Percentiles rank a stretch among this genome's conserved stretches.
Conservation (phyloP, 2,329 filamentous ascomycete species). For the Phyllosticta citrichinensis region DNA sequence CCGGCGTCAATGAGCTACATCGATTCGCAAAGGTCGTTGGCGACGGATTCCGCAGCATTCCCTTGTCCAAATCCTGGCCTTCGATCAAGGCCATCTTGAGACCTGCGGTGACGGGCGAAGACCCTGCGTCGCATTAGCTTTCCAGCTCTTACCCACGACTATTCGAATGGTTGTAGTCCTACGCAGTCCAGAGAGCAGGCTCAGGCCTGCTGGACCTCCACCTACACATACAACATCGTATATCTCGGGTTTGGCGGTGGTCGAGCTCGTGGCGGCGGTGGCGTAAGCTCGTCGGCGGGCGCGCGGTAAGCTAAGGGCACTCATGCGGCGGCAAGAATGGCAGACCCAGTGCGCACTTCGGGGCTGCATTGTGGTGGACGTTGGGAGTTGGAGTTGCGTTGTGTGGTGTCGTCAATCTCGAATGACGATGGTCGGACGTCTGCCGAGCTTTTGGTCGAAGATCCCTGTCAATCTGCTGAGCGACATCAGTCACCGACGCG, state of each 20-base stretch:
- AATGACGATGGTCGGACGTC: neutral
- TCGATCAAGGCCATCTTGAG: slow-evolving; percentile 85
- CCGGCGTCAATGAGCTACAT: slow-evolving; percentile 87
- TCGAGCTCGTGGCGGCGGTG: slow-evolving; percentile 16
- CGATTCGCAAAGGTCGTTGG: slow-evolving; percentile 75
- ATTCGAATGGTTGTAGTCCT: slow-evolving; percentile 11
- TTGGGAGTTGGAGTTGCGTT: neutral
- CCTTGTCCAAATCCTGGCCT: slow-evolving; percentile 69
- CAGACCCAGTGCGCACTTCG: slow-evolving; percentile 2
- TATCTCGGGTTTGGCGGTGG: slow-evolving; percentile 49
- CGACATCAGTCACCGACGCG: too few species aligned
- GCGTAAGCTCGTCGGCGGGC: slow-evolving; percentile 11
- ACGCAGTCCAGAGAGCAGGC: slow-evolving; percentile 38
- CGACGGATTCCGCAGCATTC: slow-evolving; percentile 49
- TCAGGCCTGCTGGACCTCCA: slow-evolving; percentile 80
- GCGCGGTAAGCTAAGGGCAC: neutral
- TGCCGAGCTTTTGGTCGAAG: neutral
- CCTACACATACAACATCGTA: slow-evolving; percentile 92
- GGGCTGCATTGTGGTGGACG: neutral
- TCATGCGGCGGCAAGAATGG: slow-evolving; percentile 4
- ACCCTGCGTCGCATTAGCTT: slow-evolving; percentile 44
- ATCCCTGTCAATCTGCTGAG: too few species aligned
- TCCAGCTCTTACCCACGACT: neutral
- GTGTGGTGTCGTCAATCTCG: neutral
- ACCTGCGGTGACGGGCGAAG: slow-evolving; percentile 62